Conservation (phyloP, 192 early-diverging fungal genomes). For the Gaertneriomyces semiglobifer region DNA sequence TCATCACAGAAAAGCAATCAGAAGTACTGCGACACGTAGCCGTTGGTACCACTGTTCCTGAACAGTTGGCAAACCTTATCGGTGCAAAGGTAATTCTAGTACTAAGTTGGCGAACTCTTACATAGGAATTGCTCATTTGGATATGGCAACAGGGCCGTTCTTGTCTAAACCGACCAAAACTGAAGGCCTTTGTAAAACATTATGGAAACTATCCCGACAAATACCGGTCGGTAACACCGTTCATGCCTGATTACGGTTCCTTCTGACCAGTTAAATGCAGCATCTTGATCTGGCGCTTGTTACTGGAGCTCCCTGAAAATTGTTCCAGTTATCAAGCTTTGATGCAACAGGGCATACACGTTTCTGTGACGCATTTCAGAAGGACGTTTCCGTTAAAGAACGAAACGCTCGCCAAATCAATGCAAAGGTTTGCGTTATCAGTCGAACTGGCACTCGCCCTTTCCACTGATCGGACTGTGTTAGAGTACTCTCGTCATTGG, state of each 20-base stretch:
- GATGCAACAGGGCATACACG: conserved; percentile 45
- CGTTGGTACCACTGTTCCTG: too few relatives aligned
- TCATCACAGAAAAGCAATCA: too few relatives aligned
- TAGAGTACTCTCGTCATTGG: conserved; percentile 52
- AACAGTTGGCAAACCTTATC: too few relatives aligned
- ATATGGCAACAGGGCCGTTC: conserved; percentile 6
- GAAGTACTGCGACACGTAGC: too few relatives aligned
- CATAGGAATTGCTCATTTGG: not conserved
- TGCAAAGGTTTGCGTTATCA: conserved; percentile 38
- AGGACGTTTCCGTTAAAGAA: conserved; percentile 49
- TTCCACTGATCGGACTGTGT: not conserved
- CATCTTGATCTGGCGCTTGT: conserved; percentile 52
- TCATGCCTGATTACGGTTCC: not conserved
- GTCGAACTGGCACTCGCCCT: not conserved
- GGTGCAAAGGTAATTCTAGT: too few relatives aligned
- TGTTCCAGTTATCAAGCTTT: conserved; percentile 49
- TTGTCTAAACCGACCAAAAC: conserved; percentile 29
- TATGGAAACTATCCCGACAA: conserved; percentile 49
- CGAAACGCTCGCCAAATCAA: conserved; percentile 42
- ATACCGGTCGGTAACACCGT: conserved; percentile 29
- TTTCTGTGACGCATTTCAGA: conserved; percentile 39
- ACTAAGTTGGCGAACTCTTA: too few relatives aligned
- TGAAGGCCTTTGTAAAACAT: conserved; percentile 40
- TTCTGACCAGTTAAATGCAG: conserved; percentile 13
- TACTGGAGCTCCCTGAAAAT: conserved; percentile 53